Evolutionary conservation across 78 protist genomes (phyloP).

Genomic region (Planoprotostelium fungivorum): DNA sequence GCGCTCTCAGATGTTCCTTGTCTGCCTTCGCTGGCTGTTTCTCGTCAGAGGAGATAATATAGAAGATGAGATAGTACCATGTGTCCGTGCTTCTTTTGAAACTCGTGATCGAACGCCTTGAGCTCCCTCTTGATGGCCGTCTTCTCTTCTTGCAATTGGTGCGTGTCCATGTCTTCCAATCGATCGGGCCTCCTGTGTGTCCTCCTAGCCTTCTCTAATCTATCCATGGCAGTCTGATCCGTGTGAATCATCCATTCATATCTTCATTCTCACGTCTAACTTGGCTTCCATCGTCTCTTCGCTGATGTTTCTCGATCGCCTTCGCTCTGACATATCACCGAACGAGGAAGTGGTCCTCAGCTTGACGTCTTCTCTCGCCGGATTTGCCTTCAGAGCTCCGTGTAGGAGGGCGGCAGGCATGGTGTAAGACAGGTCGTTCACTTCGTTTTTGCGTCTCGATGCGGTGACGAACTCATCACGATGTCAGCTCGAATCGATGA

Average conservation of each 20-base stretch:
- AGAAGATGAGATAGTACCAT: neutral
- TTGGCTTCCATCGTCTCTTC: too few species aligned
- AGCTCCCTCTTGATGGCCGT: neutral
- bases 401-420: neutral
- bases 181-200: neutral
- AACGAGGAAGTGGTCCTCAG: too few species aligned
- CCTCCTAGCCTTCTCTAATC: neutral
- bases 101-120: neutral
- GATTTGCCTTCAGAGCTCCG: neutral
- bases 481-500: neutral
- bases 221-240: neutral
- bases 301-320: too few species aligned
- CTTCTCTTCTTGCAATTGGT: neutral
- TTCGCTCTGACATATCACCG: too few species aligned
- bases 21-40: neutral
- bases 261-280: too few species aligned
- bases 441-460: neutral
- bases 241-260: too few species aligned
- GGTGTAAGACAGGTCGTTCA: neutral
- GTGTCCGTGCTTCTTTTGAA: neutral
- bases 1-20: neutral
- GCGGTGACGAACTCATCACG: neutral
- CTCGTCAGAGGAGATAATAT: too few species aligned
- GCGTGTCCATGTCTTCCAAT: neutral
- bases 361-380: neutral